These are phyloP conservation scores for Chlamydomonas asymmetrica DNA, from an alignment of 139 green algal genomes.

Conservation along the genomic window DNA sequence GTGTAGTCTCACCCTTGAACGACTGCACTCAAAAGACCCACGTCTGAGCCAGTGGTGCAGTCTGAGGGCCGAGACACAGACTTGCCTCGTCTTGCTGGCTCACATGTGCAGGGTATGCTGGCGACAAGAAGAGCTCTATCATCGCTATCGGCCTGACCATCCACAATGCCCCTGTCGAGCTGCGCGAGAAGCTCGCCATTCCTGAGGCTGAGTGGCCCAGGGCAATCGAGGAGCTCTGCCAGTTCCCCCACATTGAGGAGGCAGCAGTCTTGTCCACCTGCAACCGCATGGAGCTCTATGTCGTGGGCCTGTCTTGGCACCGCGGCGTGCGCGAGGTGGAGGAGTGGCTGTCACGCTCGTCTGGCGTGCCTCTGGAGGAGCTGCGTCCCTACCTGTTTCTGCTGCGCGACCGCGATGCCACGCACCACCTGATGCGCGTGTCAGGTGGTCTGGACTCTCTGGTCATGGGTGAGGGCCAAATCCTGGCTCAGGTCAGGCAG, in stretches of 20 bases:
- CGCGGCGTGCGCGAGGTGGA: constrained; percentile 93
- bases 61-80: not conserved
- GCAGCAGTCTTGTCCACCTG: constrained; percentile 96
- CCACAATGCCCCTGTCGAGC: constrained; percentile 92
- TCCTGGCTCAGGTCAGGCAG: constrained; percentile 96
- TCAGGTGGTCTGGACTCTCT: constrained; percentile 94
- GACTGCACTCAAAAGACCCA: no score
- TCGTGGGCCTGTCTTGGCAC: constrained; percentile 94
- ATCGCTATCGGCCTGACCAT: constrained; percentile 96
- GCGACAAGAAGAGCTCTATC: constrained; percentile 90
- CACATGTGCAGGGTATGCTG: constrained; percentile 85
- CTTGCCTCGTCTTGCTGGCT: not conserved
- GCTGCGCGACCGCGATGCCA: constrained; percentile 94
- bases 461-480: constrained; percentile 99
- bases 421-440: constrained; percentile 92
- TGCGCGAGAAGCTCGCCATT: constrained; percentile 97
- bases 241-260: constrained; percentile 97
- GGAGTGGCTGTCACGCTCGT: constrained; percentile 94
- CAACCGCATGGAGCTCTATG: constrained; percentile 99
- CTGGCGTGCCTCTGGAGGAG: constrained; percentile 90
- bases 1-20: no score
- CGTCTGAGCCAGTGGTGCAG: no score
- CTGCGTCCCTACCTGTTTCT: constrained; percentile 95
- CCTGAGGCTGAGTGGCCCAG: constrained; percentile 93
- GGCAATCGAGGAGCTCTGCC: constrained; percentile 91